Conservation (phyloP, 2,329 filamentous ascomycete genomes). For the Colletotrichum abscissum region DNA sequence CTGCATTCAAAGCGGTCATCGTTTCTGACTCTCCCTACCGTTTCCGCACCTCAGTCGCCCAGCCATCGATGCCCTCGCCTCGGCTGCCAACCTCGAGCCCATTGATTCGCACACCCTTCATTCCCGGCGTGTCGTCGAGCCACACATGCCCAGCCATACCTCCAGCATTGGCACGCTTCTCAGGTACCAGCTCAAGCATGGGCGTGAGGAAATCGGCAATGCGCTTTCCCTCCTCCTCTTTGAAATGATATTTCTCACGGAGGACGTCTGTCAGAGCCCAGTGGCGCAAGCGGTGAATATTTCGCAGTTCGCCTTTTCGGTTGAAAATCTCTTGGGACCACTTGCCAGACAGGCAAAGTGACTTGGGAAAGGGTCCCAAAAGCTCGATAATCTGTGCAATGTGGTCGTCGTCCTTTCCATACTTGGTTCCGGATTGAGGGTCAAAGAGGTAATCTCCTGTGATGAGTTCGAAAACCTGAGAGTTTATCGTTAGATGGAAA, state of each 20-base stretch:
- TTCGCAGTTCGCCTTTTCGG: conserved; percentile 94
- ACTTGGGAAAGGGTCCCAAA: conserved; percentile 91
- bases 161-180: conserved; percentile 92
- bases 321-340: conserved; percentile 99
- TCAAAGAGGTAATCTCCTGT: conserved; percentile 99
- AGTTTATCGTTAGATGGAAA: neutral
- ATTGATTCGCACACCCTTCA: conserved; percentile 82
- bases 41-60: conserved; percentile 89
- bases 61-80: conserved; percentile 94
- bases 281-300: conserved; percentile 95
- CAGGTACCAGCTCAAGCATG: conserved; percentile 90
- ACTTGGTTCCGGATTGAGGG: conserved; percentile 97
- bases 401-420: conserved; percentile 99
- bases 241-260: conserved; percentile 96
- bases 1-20: conserved; percentile 8
- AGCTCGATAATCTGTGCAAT: conserved; percentile 99
- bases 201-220: conserved; percentile 87
- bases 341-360: conserved; percentile 90
- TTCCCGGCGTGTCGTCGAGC: conserved; percentile 86
- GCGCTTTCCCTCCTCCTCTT: conserved; percentile 80
- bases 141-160: conserved; percentile 91
- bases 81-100: conserved; percentile 81
- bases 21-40: conserved; percentile 59
- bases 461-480: conserved; percentile 93
- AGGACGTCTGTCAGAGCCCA: conserved; percentile 96